Evolutionary conservation across 2,329 filamentous ascomycete species (phyloP), one percentile per base, ranked within the genome.

Genomic region (Graphiopsis chlorocephala): DNA sequence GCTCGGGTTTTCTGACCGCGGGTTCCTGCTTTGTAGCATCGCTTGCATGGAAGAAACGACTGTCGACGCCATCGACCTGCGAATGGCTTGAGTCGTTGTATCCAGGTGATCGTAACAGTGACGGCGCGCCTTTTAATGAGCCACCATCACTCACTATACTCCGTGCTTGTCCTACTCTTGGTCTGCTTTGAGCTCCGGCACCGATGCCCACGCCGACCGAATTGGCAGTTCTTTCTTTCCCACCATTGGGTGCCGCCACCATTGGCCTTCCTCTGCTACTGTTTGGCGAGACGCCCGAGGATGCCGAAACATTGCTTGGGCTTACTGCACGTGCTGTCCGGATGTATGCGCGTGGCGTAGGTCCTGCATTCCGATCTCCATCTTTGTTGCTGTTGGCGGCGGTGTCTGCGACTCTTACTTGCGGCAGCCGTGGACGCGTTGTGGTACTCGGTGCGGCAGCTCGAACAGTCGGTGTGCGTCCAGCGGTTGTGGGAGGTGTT

Each of bases 31-130:
- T 60, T 72, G 75, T 65, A 45, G 85, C 90, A 70, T 97, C 92
- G 75, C 88, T 92, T 29, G 93, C 95, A 75, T 96, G 93, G 76
- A 99, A 97, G 83, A 98, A 98, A 80, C 92, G 94, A 61, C 89
- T 78, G 23, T 78, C 78, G 42, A 73, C 72, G 53, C 74, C 75
- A 3, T 70, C 70, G 42, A 47, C 57, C 26, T 60, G 23, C 25
- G 52, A 53, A 17, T 64, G 59, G n/a, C 50, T 50, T 15, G 76
- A 72, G 4, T 72, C 74, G 17, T 75, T 68, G 6, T 75, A 67
- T 48, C 74, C 72, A 31, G 69, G 57, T 75, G 79, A 63, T 69
- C 76, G 60, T 73, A 77, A 4, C 74, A 78, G 61, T 68, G 75
- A 23, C 71, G 76, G 69, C 23, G 61, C 65, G 38, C 61, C 67